Base-by-base conservation (phyloP, 495 filamentous ascomycete genomes). In the Ascobolus immersus region DNA sequence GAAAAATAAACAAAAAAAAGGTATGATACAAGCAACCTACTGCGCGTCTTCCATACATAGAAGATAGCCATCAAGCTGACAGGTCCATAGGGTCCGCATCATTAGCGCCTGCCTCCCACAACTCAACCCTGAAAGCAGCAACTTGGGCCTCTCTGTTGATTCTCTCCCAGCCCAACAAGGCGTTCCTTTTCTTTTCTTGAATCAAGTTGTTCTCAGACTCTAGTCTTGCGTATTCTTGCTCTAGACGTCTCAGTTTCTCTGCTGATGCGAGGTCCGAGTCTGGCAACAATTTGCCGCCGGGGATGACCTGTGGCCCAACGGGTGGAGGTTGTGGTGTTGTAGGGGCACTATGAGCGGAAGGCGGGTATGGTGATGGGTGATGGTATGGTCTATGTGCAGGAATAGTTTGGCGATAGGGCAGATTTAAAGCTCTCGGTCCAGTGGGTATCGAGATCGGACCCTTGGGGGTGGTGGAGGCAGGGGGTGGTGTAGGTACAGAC, bases 401-500 rank as follows among this genome's bases (percentile, higher is more conserved):
- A 5, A 50, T 21, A 2, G 46, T 43, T 12, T 32, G 45, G n/a
- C 47, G 34, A 10, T 50, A 50, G n/a, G 47, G 47, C 17, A 49
- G 49, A 24, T 50, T 50, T 1, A 46, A 46, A 5, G 47, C 47
- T 17, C 47, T 38, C 12, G 47, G 47, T 6, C 47, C 47, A 4
- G 47, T 50, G 4, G 47, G 47, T 18, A 50, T 50, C 17, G 32
- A 14, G 2, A 36, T 30, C 11, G 43, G 31, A 1, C 37, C 15
- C 32, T 23, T 28, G 24, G 19, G 17, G 33, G 37, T 22, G 10
- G 40, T 28, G n/a, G 36, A 7, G 13, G 19, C n/a, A 11, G 13
- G 25, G 7, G 38, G 33, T 22, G 20, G 31, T n/a, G 14, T 22
- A 23, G 30, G 33, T 2, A 18, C 17, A 4, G 18, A 10, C 14